Base-by-base conservation (phyloP, 441 rosid genomes). In the Gossypium gossypioides region DNA sequence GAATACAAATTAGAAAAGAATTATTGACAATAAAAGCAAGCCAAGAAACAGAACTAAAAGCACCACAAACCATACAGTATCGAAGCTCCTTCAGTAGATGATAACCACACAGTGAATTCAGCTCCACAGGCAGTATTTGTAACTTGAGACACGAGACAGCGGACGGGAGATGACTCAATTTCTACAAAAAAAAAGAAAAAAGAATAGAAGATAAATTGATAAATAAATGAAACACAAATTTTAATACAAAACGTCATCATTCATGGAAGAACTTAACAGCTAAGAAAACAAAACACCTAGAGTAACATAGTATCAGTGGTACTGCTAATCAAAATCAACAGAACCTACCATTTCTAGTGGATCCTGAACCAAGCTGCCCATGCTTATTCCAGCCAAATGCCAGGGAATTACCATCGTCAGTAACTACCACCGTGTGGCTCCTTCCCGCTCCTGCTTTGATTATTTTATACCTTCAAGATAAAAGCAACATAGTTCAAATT, bases 321-420 rank as follows among this genome's bases (percentile, higher is more conserved):
- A 44, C 50, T 5, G 3, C 32, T 6, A 40, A 42, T 32, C 37
- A 54, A 56, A 69, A 22, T 32, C 58, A 75, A 69, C 46, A 25
- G 59, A 42, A 61, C 75, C 64, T 78, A 89, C 99, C 99, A 80
- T 86, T 91, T 87, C 80, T 89, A 44, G 68, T 76, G 0, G 91
- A 86, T 51, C 99, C 98, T 51, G 85, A 85, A 65, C 99, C 99
- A 77, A 95, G 86, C 81, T 95, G 97, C 59, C 99, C 99, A 81
- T 88, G 90, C 75, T 91, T 95, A 75, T 95, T 95, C 98, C 98
- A 95, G 57, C 99, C 99, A 80, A 92, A 95, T 69, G 93, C 91
- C 46, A 92, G 76, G 10, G 98, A 92, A 65, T 74, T 79, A 16
- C 99, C 97, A 37, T 91, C 88, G 37, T 86, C 89, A 57, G 96